A percentile compares a stretch with the other conserved stretches of the same genome.
phyloP scores from a whole-genome alignment of 805 yeast genomes.

The Ogataea methylovora region DNA sequence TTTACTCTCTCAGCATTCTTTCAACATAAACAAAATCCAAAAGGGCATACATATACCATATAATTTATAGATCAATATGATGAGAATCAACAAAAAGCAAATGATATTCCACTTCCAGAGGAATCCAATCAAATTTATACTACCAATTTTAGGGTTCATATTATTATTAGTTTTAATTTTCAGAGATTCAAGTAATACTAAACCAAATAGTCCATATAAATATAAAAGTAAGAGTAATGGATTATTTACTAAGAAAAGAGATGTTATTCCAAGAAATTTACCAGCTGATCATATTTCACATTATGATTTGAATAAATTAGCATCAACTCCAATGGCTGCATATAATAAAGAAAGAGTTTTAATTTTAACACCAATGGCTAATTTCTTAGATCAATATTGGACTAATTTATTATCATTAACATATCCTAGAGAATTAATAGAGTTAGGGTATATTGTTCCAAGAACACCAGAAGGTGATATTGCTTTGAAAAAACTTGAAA shows the following conservation, averaged over 20 bases:
- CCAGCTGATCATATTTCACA: constrained; percentile 74
- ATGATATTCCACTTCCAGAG: constrained; percentile 51
- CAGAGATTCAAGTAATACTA: constrained; percentile 20
- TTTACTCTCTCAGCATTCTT: no score
- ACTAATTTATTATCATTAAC: constrained; percentile 62
- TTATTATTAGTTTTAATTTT: constrained; percentile 35
- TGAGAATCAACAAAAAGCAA: no score
- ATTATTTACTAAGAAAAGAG: constrained; percentile 43
- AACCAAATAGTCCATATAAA: constrained; percentile 22
- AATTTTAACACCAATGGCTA: constrained; percentile 84
- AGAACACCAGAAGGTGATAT: constrained; percentile 73
- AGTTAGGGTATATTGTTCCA: constrained; percentile 89
- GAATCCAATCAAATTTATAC: constrained; percentile 41
- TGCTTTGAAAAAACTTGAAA: constrained; percentile 65
- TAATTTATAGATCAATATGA: no score
- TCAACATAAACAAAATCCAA: no score
- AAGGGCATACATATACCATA: no score
- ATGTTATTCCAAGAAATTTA: constrained; percentile 51
- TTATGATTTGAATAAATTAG: constrained; percentile 75
- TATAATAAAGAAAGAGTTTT: constrained; percentile 76
- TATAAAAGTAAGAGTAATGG: constrained; percentile 37
- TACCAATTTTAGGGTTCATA: constrained; percentile 37
- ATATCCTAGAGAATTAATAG: constrained; percentile 80
- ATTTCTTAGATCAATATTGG: constrained; percentile 85
- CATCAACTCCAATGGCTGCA: constrained; percentile 64